phyloP scores from a whole-genome alignment of 2,329 filamentous ascomycete genomes.

The Colletotrichum sp. region DNA sequence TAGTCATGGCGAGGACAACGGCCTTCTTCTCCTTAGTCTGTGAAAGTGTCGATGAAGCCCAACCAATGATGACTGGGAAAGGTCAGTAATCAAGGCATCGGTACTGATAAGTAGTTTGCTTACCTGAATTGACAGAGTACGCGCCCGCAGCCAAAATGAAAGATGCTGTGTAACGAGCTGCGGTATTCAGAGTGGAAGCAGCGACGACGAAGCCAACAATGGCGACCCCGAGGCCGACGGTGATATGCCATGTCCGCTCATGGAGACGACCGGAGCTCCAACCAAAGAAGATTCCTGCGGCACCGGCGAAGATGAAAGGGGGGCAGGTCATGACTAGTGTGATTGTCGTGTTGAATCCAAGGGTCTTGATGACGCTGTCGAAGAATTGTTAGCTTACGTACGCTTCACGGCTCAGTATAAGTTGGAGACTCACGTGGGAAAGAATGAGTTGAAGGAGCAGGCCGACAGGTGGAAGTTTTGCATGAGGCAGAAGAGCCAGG shows the following conservation, averaged over 20 bases:
- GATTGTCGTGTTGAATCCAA: constrained; percentile 53
- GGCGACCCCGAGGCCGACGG: constrained; percentile 43
- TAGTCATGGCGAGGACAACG: constrained; percentile 51
- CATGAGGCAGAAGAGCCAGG: constrained; percentile 60
- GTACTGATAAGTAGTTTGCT: accelerated
- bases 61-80: constrained; percentile 45
- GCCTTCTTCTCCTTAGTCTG: constrained; percentile 57
- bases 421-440: constrained; percentile 36
- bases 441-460: constrained; percentile 52
- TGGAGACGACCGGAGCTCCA: constrained; percentile 55
- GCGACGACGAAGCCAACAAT: constrained; percentile 48
- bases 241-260: constrained; percentile 57
- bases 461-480: constrained; percentile 61
- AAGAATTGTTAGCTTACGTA: not conserved
- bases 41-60: constrained; percentile 46
- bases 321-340: constrained; percentile 59
- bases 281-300: constrained; percentile 48
- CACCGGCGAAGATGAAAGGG: constrained; percentile 55
- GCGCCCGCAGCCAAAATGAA: constrained; percentile 47
- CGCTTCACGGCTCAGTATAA: not conserved
- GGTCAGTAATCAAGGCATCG: not conserved
- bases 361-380: constrained; percentile 47
- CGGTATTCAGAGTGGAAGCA: constrained; percentile 39
- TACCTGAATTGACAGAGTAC: constrained; percentile 40
- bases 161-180: constrained; percentile 44